A percentile compares a stretch with the other conserved stretches of the same genome.
These are phyloP conservation scores for Cordyceps javanica DNA, from an alignment of 2,329 filamentous ascomycete genomes.

Conservation along the genomic window DNA sequence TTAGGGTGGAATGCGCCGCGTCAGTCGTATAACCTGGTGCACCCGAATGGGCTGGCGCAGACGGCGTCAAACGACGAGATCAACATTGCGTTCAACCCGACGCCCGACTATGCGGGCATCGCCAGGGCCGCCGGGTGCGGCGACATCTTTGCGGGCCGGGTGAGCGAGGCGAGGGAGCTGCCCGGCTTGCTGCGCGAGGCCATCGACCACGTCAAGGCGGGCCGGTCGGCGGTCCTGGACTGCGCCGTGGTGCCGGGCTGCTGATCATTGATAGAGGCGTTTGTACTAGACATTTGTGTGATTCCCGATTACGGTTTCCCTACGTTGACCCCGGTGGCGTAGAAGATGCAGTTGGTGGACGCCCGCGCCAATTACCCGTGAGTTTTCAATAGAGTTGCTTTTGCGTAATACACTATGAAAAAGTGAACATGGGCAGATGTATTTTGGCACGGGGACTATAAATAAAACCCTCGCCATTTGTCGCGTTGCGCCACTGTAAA, in stretches of 20 bases:
- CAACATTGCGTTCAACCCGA: constrained; percentile 54
- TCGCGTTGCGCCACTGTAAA: too few species aligned
- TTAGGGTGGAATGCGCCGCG: constrained; percentile 51
- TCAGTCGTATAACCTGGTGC: constrained; percentile 49
- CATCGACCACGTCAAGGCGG: constrained; percentile 43
- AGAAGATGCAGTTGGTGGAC: too few species aligned
- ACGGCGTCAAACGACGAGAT: constrained; percentile 54
- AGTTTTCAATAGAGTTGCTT: too few species aligned
- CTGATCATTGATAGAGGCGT: too few species aligned
- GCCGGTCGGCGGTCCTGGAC: constrained; percentile 48
- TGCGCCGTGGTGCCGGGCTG: constrained; percentile 29
- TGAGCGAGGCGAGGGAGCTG: constrained; percentile 40
- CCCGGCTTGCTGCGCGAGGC: constrained; percentile 42
- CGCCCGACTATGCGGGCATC: constrained; percentile 54
- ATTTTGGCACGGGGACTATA: too few species aligned
- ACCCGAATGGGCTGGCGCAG: constrained; percentile 50
- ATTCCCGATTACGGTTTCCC: too few species aligned
- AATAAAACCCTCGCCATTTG: too few species aligned
- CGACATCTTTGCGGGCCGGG: constrained; percentile 42
- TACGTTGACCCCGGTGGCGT: too few species aligned
- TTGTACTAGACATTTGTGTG: too few species aligned
- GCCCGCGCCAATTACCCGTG: too few species aligned
- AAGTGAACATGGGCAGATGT: too few species aligned
- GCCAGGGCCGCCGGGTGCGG: constrained; percentile 54
- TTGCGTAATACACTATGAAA: too few species aligned